These are phyloP conservation scores for Sordariomycetes sp. DNA, from an alignment of 2,329 filamentous ascomycete species.

Conservation along the genomic window DNA sequence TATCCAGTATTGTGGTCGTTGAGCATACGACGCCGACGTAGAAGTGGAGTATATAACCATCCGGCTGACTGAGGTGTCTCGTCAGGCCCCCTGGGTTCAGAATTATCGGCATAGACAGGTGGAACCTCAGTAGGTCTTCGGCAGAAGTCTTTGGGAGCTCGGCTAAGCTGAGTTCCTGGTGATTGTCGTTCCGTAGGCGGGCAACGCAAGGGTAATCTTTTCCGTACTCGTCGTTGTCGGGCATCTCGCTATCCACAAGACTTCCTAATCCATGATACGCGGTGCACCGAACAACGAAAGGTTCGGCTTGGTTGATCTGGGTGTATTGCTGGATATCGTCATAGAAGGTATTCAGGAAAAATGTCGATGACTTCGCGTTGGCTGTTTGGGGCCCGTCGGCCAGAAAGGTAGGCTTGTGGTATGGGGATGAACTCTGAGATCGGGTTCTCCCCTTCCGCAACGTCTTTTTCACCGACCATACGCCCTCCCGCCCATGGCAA, in stretches of 20 bases:
- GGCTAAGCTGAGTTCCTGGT: too few relatives aligned
- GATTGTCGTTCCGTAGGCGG: not conserved
- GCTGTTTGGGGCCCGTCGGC: not conserved
- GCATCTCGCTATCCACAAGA: not conserved
- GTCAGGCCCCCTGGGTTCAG: not conserved
- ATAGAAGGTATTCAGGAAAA: not conserved
- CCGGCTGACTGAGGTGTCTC: not conserved
- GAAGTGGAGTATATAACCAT: not conserved
- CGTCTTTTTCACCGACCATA: not conserved
- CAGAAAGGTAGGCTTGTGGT: not conserved
- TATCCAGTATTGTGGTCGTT: not conserved
- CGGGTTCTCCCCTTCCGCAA: not conserved
- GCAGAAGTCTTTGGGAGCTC: too few relatives aligned
- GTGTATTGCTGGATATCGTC: not conserved
- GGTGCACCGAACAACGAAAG: not conserved
- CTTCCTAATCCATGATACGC: not conserved
- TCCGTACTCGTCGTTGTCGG: not conserved
- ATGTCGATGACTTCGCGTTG: not conserved
- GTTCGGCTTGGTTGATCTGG: not conserved
- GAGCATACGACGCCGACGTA: not conserved
- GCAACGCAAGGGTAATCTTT: not conserved
- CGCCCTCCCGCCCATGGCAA: not conserved
- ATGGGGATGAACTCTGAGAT: not conserved
- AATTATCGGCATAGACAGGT: not conserved
- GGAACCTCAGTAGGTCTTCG: not conserved